Evolutionary conservation across 139 green algal species (phyloP).

Genomic region (Chlorella sp.): DNA sequence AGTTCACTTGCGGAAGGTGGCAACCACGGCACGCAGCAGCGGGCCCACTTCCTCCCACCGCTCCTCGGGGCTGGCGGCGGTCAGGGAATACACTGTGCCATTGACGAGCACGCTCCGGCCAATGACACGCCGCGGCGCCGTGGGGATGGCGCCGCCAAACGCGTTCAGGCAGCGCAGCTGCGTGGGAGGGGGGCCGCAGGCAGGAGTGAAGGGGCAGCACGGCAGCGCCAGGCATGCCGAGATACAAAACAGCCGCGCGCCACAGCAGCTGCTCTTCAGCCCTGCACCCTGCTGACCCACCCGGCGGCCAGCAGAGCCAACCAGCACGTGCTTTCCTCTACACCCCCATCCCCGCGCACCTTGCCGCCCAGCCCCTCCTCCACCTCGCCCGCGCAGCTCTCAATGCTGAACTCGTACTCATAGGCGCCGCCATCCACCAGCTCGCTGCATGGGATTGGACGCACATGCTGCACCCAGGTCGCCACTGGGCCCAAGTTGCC

Average conservation of each 20-base stretch:
- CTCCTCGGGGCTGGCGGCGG: constrained; percentile 19
- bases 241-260: not conserved
- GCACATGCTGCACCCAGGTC: too few species aligned
- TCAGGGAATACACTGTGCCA: constrained; percentile 10
- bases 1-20: constrained; percentile 15
- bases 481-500: too few species aligned
- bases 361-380: constrained; percentile 29
- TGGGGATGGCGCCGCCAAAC: constrained; percentile 14
- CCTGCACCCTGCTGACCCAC: not conserved
- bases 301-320: too few species aligned
- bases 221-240: not conserved
- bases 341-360: not conserved
- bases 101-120: constrained; percentile 22
- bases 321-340: not conserved
- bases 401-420: constrained; percentile 15
- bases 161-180: too few species aligned
- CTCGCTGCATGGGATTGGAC: too few species aligned
- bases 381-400: constrained; percentile 17
- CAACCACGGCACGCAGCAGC: constrained; percentile 4
- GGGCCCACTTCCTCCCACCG: constrained; percentile 27
- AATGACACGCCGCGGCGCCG: constrained; percentile 21
- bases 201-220: not conserved
- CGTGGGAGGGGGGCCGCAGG: too few species aligned
- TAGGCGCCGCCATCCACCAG: not conserved
- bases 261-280: not conserved